Percentiles rank a stretch among this genome's conserved stretches.
These are phyloP conservation scores for Candida pseudofarinosa DNA, from an alignment of 805 yeast genomes.

Conservation along the genomic window DNA sequence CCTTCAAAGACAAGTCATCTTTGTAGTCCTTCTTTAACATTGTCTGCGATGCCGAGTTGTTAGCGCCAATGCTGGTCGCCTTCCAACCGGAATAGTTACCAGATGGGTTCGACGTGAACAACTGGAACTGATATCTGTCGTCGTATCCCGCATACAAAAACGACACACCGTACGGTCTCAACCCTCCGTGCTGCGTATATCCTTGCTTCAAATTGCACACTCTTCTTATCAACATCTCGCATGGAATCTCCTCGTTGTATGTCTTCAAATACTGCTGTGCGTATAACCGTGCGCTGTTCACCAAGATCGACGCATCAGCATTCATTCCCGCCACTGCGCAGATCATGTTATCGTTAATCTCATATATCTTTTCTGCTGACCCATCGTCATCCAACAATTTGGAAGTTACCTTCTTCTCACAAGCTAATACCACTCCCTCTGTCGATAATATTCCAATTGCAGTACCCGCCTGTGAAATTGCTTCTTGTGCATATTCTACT, in stretches of 20 bases:
- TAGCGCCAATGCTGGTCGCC: slow-evolving; percentile 95
- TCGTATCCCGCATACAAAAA: slow-evolving; percentile 96
- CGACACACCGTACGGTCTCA: slow-evolving; percentile 97
- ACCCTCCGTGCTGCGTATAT: slow-evolving; percentile 97
- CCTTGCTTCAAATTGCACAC: slow-evolving; percentile 95
- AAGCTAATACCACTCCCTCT: slow-evolving; percentile 93
- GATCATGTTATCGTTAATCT: slow-evolving; percentile 73
- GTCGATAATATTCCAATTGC: slow-evolving; percentile 72
- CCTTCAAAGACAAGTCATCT: slow-evolving; percentile 67
- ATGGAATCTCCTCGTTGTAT: slow-evolving; percentile 91
- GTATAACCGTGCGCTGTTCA: slow-evolving; percentile 76
- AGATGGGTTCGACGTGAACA: slow-evolving; percentile 93
- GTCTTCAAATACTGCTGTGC: slow-evolving; percentile 85
- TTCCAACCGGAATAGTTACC: slow-evolving; percentile 99
- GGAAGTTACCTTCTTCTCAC: slow-evolving; percentile 92
- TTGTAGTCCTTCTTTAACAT: slow-evolving; percentile 91
- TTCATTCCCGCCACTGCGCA: slow-evolving; percentile 98
- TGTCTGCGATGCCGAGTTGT: slow-evolving; percentile 94
- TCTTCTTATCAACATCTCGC: slow-evolving; percentile 81
- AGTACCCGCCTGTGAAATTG: slow-evolving; percentile 78
- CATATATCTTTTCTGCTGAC: slow-evolving; percentile 87
- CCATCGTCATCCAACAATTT: slow-evolving; percentile 92
- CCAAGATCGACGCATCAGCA: slow-evolving; percentile 90
- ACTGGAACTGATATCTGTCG: slow-evolving; percentile 82
- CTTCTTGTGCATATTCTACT: slow-evolving; percentile 94